These are phyloP conservation scores for Panicum virgatum DNA, from an alignment of 202 grass and related monocot species.

Conservation along the genomic window DNA sequence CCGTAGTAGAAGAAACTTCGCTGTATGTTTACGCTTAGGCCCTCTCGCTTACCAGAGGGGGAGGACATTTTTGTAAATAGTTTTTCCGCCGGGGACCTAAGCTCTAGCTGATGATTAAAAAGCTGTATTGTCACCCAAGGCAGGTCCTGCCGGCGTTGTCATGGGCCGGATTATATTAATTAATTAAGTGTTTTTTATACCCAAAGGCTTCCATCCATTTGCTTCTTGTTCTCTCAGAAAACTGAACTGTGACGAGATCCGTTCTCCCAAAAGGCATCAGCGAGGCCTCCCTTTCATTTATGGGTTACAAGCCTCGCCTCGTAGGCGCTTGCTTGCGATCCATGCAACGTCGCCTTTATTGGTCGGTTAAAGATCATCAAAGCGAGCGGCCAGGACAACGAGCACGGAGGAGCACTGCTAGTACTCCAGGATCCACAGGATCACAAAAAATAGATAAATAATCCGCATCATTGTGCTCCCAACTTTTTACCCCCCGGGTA, in stretches of 20 bases:
- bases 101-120: constrained; percentile 15
- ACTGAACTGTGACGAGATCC: constrained; percentile 5
- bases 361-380: too few relatives aligned
- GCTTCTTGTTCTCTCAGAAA: neutral
- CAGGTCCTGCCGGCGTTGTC: constrained; percentile 48
- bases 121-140: constrained; percentile 36
- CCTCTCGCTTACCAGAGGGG: constrained; percentile 1
- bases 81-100: constrained; percentile 45
- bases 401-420: neutral
- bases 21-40: neutral
- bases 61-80: constrained; percentile 53
- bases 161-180: constrained; percentile 43
- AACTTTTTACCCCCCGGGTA: too few relatives aligned
- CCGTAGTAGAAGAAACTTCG: neutral
- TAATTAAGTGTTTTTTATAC: constrained; percentile 34
- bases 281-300: neutral
- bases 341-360: constrained; percentile 34
- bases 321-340: constrained; percentile 28
- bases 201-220: neutral
- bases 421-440: neutral
- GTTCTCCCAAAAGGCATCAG: too few relatives aligned
- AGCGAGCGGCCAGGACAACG: neutral
- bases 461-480: neutral
- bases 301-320: neutral
- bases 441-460: too few relatives aligned